phyloP scores from a whole-genome alignment of 495 filamentous ascomycete genomes.

The Aspergillus indologenus region DNA sequence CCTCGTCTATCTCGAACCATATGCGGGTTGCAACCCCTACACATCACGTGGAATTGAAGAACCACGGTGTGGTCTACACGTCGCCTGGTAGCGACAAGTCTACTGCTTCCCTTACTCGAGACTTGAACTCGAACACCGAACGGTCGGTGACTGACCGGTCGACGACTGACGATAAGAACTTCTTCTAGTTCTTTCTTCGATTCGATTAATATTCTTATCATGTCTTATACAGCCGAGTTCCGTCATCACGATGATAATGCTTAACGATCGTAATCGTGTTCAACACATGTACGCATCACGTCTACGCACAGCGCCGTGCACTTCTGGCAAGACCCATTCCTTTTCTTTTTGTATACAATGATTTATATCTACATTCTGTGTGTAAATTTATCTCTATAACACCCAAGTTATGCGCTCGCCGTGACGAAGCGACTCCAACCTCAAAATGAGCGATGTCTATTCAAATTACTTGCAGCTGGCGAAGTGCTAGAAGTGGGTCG shows the following conservation, averaged over 20 bases:
- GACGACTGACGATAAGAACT: constrained; percentile 4
- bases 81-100: constrained; percentile 25
- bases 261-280: neutral
- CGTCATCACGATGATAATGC: neutral
- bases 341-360: neutral
- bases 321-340: neutral
- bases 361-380: neutral
- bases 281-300: neutral
- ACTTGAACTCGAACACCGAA: neutral
- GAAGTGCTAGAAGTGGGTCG: neutral
- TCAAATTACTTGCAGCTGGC: neutral
- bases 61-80: constrained; percentile 13
- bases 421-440: too few relatives aligned
- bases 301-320: neutral
- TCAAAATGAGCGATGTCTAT: neutral
- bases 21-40: constrained; percentile 18
- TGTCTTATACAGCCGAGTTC: neutral
- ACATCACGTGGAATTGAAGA: constrained; percentile 22
- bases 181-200: neutral
- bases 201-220: neutral
- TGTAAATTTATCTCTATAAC: neutral
- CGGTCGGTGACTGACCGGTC: neutral
- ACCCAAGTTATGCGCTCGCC: neutral
- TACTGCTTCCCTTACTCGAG: constrained; percentile 8
- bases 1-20: constrained; percentile 16